Percentiles rank a stretch among this genome's conserved stretches.
Evolutionary conservation across 768 basidiomycete species (phyloP).

Genomic region (Pholiota molesta): DNA sequence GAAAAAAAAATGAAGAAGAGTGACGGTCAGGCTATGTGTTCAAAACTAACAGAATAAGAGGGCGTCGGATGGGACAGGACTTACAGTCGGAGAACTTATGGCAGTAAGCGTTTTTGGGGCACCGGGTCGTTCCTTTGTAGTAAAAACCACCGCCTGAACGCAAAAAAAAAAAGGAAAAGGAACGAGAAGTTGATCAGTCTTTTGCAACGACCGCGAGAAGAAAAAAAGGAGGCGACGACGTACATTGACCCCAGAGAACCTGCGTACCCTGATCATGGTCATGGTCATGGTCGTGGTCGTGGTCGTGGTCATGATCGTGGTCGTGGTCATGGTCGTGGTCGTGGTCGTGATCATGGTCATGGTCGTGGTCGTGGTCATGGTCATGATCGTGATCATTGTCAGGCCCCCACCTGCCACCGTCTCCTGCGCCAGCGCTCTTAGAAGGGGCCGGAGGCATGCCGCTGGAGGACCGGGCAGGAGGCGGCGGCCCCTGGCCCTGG

Average conservation of each 20-base stretch:
- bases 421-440: background rate
- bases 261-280: slow-evolving; percentile 8
- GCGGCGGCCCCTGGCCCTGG: background rate
- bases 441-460: too few relatives aligned
- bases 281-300: too few relatives aligned
- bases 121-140: slow-evolving; percentile 25
- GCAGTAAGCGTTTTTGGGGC: slow-evolving; percentile 24
- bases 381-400: background rate
- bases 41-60: too few relatives aligned
- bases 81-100: slow-evolving; percentile 28
- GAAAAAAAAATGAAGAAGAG: background rate
- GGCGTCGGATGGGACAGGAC: too few relatives aligned
- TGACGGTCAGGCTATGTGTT: background rate
- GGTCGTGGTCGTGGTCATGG: too few relatives aligned
- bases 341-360: too few relatives aligned
- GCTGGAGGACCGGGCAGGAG: background rate
- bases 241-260: slow-evolving; percentile 29
- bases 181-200: background rate
- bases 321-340: too few relatives aligned
- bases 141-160: slow-evolving; percentile 27
- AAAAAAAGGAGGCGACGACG: slow-evolving; percentile 8
- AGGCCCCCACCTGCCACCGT: slow-evolving; percentile 4
- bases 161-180: background rate
- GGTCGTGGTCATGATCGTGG: background rate
- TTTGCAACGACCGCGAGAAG: background rate